Evolutionary conservation across 1,139 yeast species (phyloP).

Genomic region (Lodderomyces oxycetoniae): DNA sequence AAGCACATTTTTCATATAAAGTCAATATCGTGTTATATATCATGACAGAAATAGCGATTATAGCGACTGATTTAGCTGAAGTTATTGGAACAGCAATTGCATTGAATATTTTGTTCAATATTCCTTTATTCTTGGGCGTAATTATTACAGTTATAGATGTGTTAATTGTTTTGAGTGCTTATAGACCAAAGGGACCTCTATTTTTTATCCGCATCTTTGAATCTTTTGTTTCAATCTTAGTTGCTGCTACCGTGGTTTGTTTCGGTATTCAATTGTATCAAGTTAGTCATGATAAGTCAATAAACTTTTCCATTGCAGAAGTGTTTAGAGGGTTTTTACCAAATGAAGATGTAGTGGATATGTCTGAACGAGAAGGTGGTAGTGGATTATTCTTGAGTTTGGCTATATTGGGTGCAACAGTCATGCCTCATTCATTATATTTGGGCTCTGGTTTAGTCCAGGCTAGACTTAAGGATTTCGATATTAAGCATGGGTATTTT

Average conservation of each 20-base stretch:
- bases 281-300: constrained; percentile 49
- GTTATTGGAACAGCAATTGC: constrained; percentile 94
- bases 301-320: constrained; percentile 48
- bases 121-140: constrained; percentile 80
- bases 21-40: constrained; percentile 60
- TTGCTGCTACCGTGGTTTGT: constrained; percentile 78
- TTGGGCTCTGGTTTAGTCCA: constrained; percentile 93
- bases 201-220: constrained; percentile 77
- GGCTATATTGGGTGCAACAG: constrained; percentile 94
- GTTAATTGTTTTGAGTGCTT: constrained; percentile 76
- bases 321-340: constrained; percentile 77
- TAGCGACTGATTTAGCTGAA: constrained; percentile 91
- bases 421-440: constrained; percentile 94
- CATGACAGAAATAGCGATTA: constrained; percentile 82
- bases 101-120: constrained; percentile 68
- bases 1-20: constrained; percentile 62
- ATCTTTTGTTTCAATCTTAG: constrained; percentile 70
- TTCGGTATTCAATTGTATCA: constrained; percentile 75
- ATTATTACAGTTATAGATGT: constrained; percentile 81
- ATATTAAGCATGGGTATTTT: constrained; percentile 57
- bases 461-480: constrained; percentile 80
- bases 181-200: constrained; percentile 83
- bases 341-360: constrained; percentile 56
- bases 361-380: constrained; percentile 56
- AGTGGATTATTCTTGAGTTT: constrained; percentile 78